Evolutionary conservation across 106 monocot species (phyloP).

Genomic region (Dioscorea zingiberensis): DNA sequence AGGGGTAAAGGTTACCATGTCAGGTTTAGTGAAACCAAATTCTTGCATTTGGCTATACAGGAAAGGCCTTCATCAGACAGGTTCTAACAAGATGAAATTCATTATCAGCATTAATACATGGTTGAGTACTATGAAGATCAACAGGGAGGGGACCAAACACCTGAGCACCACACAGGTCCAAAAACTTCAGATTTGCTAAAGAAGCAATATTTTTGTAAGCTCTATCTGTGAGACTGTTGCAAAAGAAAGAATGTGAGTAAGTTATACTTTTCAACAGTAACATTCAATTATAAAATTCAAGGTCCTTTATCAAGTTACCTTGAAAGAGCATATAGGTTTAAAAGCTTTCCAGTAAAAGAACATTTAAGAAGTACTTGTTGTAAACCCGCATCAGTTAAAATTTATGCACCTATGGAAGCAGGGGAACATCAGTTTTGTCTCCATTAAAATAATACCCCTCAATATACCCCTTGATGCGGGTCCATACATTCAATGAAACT

Average conservation of each 20-base stretch:
- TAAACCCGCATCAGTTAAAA: slow-evolving; percentile 71
- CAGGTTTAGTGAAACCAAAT: slow-evolving; percentile 71
- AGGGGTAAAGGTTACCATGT: slow-evolving; percentile 57
- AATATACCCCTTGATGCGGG: too few species aligned
- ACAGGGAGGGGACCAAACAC: slow-evolving; percentile 18
- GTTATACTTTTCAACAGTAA: not conserved
- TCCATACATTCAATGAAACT: too few species aligned
- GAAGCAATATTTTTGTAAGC: slow-evolving; percentile 58
- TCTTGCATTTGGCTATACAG: slow-evolving; percentile 55
- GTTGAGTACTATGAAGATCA: not conserved
- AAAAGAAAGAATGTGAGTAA: slow-evolving; percentile 6
- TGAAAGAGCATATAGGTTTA: slow-evolving; percentile 96
- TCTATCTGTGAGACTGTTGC: slow-evolving; percentile 66
- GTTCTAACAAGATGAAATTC: slow-evolving; percentile 34
- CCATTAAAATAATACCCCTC: too few species aligned
- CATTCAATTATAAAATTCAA: not conserved
- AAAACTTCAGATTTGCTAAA: slow-evolving; percentile 49
- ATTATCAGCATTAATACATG: slow-evolving; percentile 4
- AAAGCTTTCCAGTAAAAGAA: slow-evolving; percentile 47
- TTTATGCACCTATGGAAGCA: slow-evolving; percentile 66
- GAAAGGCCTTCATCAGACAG: slow-evolving; percentile 74
- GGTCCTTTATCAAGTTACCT: slow-evolving; percentile 24
- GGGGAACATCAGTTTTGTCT: not conserved
- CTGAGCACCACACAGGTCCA: slow-evolving; percentile 95
- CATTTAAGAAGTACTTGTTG: slow-evolving; percentile 56